Base-by-base conservation (phyloP, 306 rosid genomes). In the Fragaria nilgerrensis region DNA sequence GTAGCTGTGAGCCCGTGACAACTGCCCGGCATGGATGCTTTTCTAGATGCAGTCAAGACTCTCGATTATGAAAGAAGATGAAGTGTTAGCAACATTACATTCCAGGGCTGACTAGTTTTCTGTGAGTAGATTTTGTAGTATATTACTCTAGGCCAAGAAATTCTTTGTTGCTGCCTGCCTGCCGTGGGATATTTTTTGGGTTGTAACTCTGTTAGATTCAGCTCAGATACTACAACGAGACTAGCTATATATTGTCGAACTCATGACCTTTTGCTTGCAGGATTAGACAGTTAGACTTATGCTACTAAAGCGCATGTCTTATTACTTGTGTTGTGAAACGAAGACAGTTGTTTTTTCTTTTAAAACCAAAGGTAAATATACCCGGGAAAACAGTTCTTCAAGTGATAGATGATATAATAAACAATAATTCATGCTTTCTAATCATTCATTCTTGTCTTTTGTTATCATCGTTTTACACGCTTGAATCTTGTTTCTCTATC, bases 31-130 rank as follows among this genome's bases (percentile, higher is more conserved):
- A 88, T 90, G 95, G 96, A 88, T 75, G 86, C 88, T 92, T 93
- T 91, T 76, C 76, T 88, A 75, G 82, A 81, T 71, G 98, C 96
- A 56, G 96, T 95, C 75, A 82, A 85, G 76, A 89, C 91, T 70
- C 84, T 90, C 45, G 87, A 86, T 72, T 77, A 77, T 19, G 93
- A 86, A 78, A 92, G 87, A 82, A 65, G 47, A 66, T 36, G 68
- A 73, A 58, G 77, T 58, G 69, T 59, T 15, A 43, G 25, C 41
- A 23, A 73, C 64, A 75, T 63, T 81, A 79, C 29, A 22, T 68
- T 65, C 72, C 52, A 36, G 76, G 79, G 65, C 44, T 34, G 72
- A 69, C 45, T 9, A 37, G 52, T 76, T 70, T 72, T 20, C 66
- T 27, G 41, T 23, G 41, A 56, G 81, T 66, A 65, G 45, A 76